Percentiles rank a stretch among this genome's conserved stretches.
Evolutionary conservation across 345 rosid genomes (phyloP).

Genomic region (Arabidopsis arenosa): DNA sequence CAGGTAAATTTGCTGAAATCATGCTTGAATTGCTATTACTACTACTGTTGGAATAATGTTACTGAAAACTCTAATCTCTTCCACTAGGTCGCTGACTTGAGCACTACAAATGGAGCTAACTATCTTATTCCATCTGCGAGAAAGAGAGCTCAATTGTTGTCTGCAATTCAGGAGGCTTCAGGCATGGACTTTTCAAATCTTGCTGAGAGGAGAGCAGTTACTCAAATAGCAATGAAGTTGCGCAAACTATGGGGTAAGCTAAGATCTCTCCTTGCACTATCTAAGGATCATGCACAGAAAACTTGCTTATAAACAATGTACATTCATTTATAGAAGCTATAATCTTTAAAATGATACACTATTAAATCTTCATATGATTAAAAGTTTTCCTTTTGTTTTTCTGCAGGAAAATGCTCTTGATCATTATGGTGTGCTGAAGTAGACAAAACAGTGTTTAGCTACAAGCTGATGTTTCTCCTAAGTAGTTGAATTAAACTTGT

Average conservation of each 20-base stretch:
- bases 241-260: constrained; percentile 80
- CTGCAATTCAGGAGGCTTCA: constrained; percentile 76
- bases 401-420: constrained; percentile 34
- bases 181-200: constrained; percentile 70
- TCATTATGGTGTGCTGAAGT: constrained; percentile 26
- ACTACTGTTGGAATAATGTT: not conserved
- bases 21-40: not conserved
- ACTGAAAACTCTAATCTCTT: constrained; percentile 12
- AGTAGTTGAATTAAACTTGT: not conserved
- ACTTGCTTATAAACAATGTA: constrained; percentile 17
- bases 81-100: constrained; percentile 74
- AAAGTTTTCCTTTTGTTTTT: not conserved
- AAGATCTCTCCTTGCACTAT: constrained; percentile 23
- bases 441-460: constrained; percentile 17
- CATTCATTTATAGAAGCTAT: not conserved
- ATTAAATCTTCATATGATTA: not conserved
- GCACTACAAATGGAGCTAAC: constrained; percentile 71
- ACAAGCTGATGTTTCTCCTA: not conserved
- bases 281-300: not conserved
- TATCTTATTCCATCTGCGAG: constrained; percentile 62
- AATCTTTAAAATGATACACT: not conserved
- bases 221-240: constrained; percentile 73
- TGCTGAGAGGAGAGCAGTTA: constrained; percentile 66
- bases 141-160: constrained; percentile 63
- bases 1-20: constrained; percentile 63